Evolutionary conservation across 2,329 filamentous ascomycete genomes (phyloP).

Genomic region (Exophiala phaeomuriformis): DNA sequence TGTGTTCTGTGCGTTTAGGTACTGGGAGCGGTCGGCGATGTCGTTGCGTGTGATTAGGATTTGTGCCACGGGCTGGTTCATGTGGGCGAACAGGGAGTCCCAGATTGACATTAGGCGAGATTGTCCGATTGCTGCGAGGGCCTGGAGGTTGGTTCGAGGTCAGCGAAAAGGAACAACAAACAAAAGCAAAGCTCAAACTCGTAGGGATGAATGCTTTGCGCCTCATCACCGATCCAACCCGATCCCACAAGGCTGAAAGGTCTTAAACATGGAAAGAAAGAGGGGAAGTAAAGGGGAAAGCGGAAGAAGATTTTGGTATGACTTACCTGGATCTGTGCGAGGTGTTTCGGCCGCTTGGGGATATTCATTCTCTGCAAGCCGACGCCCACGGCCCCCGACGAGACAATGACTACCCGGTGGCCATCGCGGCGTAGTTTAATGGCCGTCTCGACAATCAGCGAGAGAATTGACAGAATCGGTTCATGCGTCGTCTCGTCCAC

Average conservation of each 20-base stretch:
- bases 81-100: slow-evolving; percentile 84
- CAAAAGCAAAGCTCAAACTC: not conserved
- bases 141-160: slow-evolving; percentile 42
- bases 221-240: too few relatives aligned
- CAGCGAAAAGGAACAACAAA: not conserved
- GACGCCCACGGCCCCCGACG: slow-evolving; percentile 92
- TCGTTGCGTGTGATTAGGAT: slow-evolving; percentile 91
- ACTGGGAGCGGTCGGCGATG: slow-evolving; percentile 90
- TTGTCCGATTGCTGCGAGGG: slow-evolving; percentile 90
- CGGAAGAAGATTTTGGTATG: too few relatives aligned
- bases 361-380: slow-evolving; percentile 85
- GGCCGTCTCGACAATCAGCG: slow-evolving; percentile 88
- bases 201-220: not conserved
- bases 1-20: slow-evolving; percentile 93
- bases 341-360: slow-evolving; percentile 77
- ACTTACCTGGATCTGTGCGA: slow-evolving; percentile 72
- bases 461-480: slow-evolving; percentile 82
- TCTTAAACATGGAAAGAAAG: too few relatives aligned
- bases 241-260: too few relatives aligned
- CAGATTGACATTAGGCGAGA: slow-evolving; percentile 90
- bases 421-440: slow-evolving; percentile 82
- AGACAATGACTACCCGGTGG: slow-evolving; percentile 90
- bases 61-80: slow-evolving; percentile 86
- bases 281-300: too few relatives aligned
- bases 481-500: slow-evolving; percentile 94